Base-by-base conservation (phyloP, 805 yeast species). In the Candida boidinii region DNA sequence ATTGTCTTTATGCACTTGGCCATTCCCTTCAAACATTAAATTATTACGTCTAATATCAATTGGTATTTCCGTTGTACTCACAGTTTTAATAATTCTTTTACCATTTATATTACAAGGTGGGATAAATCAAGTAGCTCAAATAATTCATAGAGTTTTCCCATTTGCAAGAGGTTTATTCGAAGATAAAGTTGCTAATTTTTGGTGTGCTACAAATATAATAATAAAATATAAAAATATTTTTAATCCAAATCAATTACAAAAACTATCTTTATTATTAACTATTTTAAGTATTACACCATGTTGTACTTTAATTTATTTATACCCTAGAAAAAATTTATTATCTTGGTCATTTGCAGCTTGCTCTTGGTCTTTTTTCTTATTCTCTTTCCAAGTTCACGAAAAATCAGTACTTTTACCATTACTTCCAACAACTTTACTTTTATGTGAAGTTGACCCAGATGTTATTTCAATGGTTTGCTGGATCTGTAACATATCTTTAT, bases 381-480 rank as follows among this genome's bases (percentile, higher is more conserved):
- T 92, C 53, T 80, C 95, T 21, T 92, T 86, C 64, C 97, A 90
- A 54, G 97, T 92, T 4, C 98, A 92, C 53, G 97, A 92, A 58
- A 92, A 92, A 58, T 73, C 92, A 0, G 88, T 92, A 12, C 60
- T 92, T 37, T 70, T 92, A 3, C 97, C 98, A 1, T 65, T 92
- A 42, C 52, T 92, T 45, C 97, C 97, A 5, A 73, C 86, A 9
- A 75, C 92, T 0, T 60, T 92, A 35, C 57, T 88, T 7, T 62
- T 72, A 42, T 64, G 74, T 29, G 60, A 68, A 20, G 72, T 73
- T 23, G 73, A 74, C 37, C 62, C 76, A 28, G 65, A 73, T 39
- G 72, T 75, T 14, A 66, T 76, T n/a, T 75, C 90, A 3, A 71
- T 85, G 60, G 73, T 84, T 2, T 76, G 78, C 33, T 92, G 97